Evolutionary conservation across 129 eudicot genomes (phyloP).

Genomic region (Flaveria linearis): DNA sequence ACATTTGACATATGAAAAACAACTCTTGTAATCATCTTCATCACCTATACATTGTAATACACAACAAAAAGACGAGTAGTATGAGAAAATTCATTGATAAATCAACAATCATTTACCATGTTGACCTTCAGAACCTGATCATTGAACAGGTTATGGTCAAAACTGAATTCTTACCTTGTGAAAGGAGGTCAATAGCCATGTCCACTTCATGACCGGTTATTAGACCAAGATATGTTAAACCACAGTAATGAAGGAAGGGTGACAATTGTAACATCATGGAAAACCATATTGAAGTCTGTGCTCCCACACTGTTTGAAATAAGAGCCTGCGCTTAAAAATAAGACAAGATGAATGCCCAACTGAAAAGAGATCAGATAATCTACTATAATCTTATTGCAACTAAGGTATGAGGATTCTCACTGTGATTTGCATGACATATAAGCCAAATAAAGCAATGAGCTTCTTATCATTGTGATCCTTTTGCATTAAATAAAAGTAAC

Average conservation of each 20-base stretch:
- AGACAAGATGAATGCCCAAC: constrained; percentile 13
- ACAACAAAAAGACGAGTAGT: constrained; percentile 17
- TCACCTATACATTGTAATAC: constrained; percentile 48
- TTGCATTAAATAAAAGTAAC: constrained; percentile 21
- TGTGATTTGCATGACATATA: constrained; percentile 74
- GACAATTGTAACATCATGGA: constrained; percentile 57
- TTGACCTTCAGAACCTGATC: not conserved
- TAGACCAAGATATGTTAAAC: constrained; percentile 61
- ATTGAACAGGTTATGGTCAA: constrained; percentile 18
- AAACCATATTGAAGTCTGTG: constrained; percentile 42
- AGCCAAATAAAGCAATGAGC: constrained; percentile 65
- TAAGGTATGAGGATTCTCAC: constrained; percentile 45
- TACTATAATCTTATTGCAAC: not conserved
- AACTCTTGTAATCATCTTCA: constrained; percentile 49
- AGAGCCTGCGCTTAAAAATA: constrained; percentile 58
- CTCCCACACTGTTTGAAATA: constrained; percentile 60
- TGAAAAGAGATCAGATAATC: not conserved
- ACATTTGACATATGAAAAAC: constrained; percentile 69
- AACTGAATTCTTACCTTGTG: constrained; percentile 52
- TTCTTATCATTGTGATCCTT: constrained; percentile 65
- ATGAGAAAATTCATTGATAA: constrained; percentile 7
- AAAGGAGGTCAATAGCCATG: constrained; percentile 32
- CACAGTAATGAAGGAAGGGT: constrained; percentile 52
- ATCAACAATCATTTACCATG: not conserved
- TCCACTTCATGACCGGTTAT: constrained; percentile 67